Evolutionary conservation across 345 rosid genomes (phyloP).

Genomic region (Eucalyptus curtisii): DNA sequence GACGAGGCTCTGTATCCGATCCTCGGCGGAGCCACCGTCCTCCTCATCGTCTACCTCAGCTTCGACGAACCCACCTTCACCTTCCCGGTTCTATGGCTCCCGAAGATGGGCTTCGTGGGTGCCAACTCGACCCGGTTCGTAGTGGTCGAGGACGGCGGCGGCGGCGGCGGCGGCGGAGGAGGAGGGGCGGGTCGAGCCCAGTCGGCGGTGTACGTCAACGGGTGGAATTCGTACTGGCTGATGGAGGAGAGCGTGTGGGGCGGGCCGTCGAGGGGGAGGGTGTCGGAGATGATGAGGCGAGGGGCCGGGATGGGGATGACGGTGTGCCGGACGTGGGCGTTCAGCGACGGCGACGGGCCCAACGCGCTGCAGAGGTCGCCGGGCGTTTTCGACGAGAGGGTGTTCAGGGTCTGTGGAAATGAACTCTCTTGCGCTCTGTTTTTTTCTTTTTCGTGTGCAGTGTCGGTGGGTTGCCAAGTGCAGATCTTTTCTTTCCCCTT

Average conservation of each 20-base stretch:
- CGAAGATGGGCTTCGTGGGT: slow-evolving; percentile 19
- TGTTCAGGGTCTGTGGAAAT: slow-evolving; percentile 10
- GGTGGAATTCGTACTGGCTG: slow-evolving; percentile 32
- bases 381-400: slow-evolving; percentile 30
- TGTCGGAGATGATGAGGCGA: slow-evolving; percentile 10
- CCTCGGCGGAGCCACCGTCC: slow-evolving; percentile 8
- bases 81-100: slow-evolving; percentile 12
- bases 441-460: neutral
- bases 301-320: slow-evolving; percentile 30
- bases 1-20: slow-evolving; percentile 10
- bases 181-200: neutral
- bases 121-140: slow-evolving; percentile 24
- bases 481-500: neutral
- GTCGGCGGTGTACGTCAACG: slow-evolving; percentile 9
- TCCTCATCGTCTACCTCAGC: slow-evolving; percentile 12
- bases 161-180: neutral
- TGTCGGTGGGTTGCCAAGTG: neutral
- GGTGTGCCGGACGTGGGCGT: slow-evolving; percentile 47
- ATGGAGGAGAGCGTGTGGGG: slow-evolving; percentile 22
- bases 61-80: neutral
- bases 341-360: slow-evolving; percentile 25
- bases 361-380: slow-evolving; percentile 28
- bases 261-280: slow-evolving; percentile 8
- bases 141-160: neutral
- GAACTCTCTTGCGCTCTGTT: neutral